Evolutionary conservation across 345 rosid genomes (phyloP), one percentile per base, ranked within the genome.

Genomic region (Citrus glauca): DNA sequence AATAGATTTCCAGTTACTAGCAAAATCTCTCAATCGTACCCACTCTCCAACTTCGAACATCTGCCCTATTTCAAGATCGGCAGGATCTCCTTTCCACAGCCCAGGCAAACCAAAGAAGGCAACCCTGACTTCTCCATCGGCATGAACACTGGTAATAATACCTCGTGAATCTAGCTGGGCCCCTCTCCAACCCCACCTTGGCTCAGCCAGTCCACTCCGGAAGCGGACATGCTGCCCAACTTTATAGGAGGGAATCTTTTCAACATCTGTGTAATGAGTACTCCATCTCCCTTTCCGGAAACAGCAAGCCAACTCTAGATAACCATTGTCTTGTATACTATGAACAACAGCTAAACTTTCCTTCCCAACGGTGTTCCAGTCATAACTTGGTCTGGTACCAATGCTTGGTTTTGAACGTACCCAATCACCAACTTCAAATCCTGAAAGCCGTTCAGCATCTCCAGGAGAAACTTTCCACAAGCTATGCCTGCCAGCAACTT

Each of bases 111-210:
- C 95, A 77, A 87, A 86, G 88, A 96, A 90, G 55, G 99, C 93
- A 84, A 94, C 87, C 79, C 97, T 87, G 10, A 91, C 83, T 87
- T 96, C 99, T 82, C 97, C 98, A 86, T 96, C 98, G 73, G 97
- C 95, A 84, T 94, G 93, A 77, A 96, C 97, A 61, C 92, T 84
- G 16, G 95, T 90, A 77, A 96, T 79, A 81, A 96, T 85, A 71
- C 98, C 98, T 71, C 86, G 87, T 50, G 95, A 94, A 78, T 89
- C 89, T 37, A 89, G 88, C 81, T 63, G 88, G 63, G 97, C 88
- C 65, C 95, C 98, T 84, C 98, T 88, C 99, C 99, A 96, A 14
- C 99, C 98, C 99, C 98, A 94, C 82, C 98, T 89, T 67, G 99
- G 99, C 78, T 94, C 98, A 64, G 72, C 78, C 67, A 96, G 79